These are phyloP conservation scores for Candida sanyaensis DNA, from an alignment of 1,139 yeast genomes.

Conservation along the genomic window DNA sequence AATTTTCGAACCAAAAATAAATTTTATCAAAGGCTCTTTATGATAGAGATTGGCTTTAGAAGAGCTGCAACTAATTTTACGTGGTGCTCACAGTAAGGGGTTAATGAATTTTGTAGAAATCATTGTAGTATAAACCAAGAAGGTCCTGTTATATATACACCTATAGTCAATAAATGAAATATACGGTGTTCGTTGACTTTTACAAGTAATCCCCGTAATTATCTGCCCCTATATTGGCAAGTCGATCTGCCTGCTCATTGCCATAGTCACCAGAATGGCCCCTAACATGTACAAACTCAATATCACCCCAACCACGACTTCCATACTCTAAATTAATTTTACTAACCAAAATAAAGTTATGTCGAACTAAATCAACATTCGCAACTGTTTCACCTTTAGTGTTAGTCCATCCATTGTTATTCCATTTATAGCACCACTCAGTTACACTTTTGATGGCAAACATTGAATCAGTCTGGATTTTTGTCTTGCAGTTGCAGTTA, in stretches of 20 bases:
- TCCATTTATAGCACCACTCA: slow-evolving; percentile 57
- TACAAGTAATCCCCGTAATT: too few species aligned
- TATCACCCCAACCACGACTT: slow-evolving; percentile 29
- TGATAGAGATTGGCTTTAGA: too few species aligned
- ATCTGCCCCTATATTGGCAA: slow-evolving; percentile 71
- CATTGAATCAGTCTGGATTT: slow-evolving; percentile 57
- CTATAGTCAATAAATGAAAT: too few species aligned
- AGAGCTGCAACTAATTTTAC: too few species aligned
- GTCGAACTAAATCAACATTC: slow-evolving; percentile 52
- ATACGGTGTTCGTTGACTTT: too few species aligned
- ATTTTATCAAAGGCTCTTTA: too few species aligned
- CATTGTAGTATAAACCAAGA: too few species aligned
- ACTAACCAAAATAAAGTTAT: slow-evolving; percentile 22
- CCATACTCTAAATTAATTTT: slow-evolving; percentile 29
- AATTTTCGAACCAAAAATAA: too few species aligned
- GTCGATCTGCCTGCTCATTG: slow-evolving; percentile 72
- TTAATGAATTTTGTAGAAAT: too few species aligned
- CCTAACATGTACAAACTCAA: slow-evolving; percentile 58
- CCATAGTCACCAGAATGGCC: slow-evolving; percentile 76
- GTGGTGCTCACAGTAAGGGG: too few species aligned
- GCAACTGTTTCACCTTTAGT: slow-evolving; percentile 45
- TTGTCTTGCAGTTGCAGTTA: slow-evolving; percentile 20
- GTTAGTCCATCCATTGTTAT: slow-evolving; percentile 52
- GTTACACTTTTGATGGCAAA: slow-evolving; percentile 53
- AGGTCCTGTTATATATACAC: too few species aligned